Evolutionary conservation across 805 yeast genomes (phyloP).

Genomic region (Saccharomyces jurei): DNA sequence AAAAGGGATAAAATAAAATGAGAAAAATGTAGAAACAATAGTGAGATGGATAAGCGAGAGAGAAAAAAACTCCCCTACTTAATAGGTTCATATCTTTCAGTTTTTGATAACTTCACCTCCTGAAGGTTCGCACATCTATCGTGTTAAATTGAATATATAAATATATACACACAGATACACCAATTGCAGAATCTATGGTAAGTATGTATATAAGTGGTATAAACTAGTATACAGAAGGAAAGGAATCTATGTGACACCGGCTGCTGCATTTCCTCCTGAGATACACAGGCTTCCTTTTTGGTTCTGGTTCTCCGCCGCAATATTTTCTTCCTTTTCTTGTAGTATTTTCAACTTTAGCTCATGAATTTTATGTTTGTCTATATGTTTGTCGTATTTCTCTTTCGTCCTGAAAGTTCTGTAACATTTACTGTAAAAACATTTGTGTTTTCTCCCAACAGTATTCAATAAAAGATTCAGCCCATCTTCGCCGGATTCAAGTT

Average conservation of each 20-base stretch:
- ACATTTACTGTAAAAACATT: constrained; percentile 48
- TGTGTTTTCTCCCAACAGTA: constrained; percentile 30
- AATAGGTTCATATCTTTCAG: neutral
- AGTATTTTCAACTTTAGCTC: constrained; percentile 25
- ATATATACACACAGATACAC: neutral
- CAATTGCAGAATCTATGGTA: neutral
- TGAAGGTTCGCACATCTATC: neutral
- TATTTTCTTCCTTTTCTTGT: constrained; percentile 7
- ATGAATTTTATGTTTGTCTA: constrained; percentile 30
- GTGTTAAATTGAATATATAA: neutral
- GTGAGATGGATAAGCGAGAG: neutral
- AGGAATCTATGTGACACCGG: neutral
- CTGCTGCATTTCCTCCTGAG: neutral
- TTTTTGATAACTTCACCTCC: neutral
- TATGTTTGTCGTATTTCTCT: constrained; percentile 26
- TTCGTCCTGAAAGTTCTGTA: constrained; percentile 42
- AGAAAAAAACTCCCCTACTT: neutral
- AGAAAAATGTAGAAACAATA: neutral
- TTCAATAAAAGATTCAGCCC: constrained; percentile 28
- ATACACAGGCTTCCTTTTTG: neutral
- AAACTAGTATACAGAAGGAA: neutral
- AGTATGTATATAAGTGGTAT: neutral
- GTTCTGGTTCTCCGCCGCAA: neutral
- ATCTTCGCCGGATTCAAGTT: constrained; percentile 18
- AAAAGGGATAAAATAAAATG: neutral